Evolutionary conservation across 129 eudicot genomes (phyloP).

Genomic region (Flaveria brownii): DNA sequence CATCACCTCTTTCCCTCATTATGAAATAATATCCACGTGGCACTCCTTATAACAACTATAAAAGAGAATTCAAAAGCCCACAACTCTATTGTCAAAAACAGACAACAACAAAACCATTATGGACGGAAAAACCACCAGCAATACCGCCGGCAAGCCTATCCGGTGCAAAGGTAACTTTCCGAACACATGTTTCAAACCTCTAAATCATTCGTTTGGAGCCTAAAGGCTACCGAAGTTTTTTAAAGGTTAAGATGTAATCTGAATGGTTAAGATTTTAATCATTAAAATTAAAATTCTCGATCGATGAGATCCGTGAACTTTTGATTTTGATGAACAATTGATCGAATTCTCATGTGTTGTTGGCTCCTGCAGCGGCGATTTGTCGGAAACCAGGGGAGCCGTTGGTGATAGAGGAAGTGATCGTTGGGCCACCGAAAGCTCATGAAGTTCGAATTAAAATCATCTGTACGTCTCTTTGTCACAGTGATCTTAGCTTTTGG

Average conservation of each 20-base stretch:
- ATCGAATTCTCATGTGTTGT: not conserved
- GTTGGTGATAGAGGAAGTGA: slow-evolving; percentile 61
- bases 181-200: not conserved
- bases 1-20: not conserved
- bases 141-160: slow-evolving; percentile 44
- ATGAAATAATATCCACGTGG: not conserved
- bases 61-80: not conserved
- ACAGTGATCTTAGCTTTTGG: slow-evolving; percentile 60
- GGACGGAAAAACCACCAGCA: slow-evolving; percentile 35
- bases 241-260: too few relatives aligned
- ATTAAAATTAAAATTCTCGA: too few relatives aligned
- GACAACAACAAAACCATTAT: slow-evolving; percentile 17
- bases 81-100: not conserved
- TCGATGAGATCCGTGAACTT: too few relatives aligned
- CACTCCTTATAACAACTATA: not conserved
- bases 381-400: slow-evolving; percentile 61
- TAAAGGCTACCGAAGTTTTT: too few relatives aligned
- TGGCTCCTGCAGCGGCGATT: slow-evolving; percentile 54
- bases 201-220: too few relatives aligned
- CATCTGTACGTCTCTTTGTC: slow-evolving; percentile 66
- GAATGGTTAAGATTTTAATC: too few relatives aligned
- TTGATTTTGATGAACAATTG: not conserved
- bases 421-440: slow-evolving; percentile 51
- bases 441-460: slow-evolving; percentile 57
- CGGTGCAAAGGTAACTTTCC: slow-evolving; percentile 50